phyloP scores from a whole-genome alignment of 78 protist genomes.

The Trichosphaerium sp. region DNA sequence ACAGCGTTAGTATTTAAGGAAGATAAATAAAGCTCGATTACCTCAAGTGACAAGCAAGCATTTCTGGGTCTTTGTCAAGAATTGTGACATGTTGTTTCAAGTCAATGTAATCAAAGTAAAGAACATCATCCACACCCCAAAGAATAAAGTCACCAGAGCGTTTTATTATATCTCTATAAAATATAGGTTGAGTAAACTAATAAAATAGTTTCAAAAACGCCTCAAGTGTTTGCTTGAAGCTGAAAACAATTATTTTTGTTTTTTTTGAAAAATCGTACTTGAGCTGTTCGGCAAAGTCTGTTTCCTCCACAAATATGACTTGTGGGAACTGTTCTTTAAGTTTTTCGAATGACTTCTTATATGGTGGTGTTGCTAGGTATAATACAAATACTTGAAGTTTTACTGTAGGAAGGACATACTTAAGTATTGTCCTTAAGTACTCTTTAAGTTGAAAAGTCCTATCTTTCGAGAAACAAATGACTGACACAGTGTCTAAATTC shows the following conservation, averaged over 20 bases:
- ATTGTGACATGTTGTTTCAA: not conserved
- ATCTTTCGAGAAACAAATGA: constrained; percentile 33
- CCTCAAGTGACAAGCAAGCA: constrained; percentile 23
- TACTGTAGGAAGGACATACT: not conserved
- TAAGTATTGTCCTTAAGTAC: constrained; percentile 7
- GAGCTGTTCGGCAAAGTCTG: constrained; percentile 13
- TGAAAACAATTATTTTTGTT: not conserved
- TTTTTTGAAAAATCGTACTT: not conserved
- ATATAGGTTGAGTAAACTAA: too few species aligned
- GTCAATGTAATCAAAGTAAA: constrained; percentile 8
- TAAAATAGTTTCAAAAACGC: too few species aligned
- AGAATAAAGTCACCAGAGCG: too few species aligned
- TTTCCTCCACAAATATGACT: constrained; percentile 10
- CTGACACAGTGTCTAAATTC: too few species aligned
- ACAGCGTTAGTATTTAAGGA: constrained; percentile 28
- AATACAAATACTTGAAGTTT: not conserved
- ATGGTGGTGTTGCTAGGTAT: constrained; percentile 17
- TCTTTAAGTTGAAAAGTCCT: constrained; percentile 27
- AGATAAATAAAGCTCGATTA: not conserved
- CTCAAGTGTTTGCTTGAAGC: too few species aligned
- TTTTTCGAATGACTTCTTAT: not conserved
- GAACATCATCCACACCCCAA: constrained; percentile 30
- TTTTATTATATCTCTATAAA: too few species aligned
- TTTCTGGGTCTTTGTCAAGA: not conserved
- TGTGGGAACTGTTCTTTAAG: not conserved